These are phyloP conservation scores for Hyaloperonospora brassicae DNA, from an alignment of 352 stramenopile genomes.

Conservation along the genomic window DNA sequence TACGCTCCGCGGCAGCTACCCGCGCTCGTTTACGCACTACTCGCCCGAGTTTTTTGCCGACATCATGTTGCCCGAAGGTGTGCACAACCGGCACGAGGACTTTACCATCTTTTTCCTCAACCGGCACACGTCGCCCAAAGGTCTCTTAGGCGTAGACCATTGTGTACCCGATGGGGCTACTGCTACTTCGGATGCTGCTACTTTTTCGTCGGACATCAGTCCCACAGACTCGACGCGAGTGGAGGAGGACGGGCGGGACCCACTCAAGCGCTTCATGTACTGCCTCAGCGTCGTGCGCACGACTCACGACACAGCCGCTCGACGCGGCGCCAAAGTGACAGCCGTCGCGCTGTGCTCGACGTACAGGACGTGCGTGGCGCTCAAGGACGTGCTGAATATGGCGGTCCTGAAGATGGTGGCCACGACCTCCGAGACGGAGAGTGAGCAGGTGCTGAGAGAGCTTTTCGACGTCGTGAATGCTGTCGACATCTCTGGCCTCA, in stretches of 20 bases:
- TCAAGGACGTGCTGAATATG: slow-evolving; percentile 67
- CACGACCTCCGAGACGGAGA: slow-evolving; percentile 33
- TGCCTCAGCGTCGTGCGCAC: slow-evolving; percentile 83
- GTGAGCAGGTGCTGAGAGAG: slow-evolving; percentile 42
- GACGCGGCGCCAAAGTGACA: slow-evolving; percentile 73
- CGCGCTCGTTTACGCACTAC: slow-evolving; percentile 54
- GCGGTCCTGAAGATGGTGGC: slow-evolving; percentile 62
- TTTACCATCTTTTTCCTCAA: slow-evolving; percentile 87
- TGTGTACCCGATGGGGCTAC: too few species aligned
- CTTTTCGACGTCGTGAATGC: slow-evolving; percentile 69
- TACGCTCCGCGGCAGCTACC: slow-evolving; percentile 70
- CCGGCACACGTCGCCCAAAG: slow-evolving; percentile 22
- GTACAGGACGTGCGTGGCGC: slow-evolving; percentile 71
- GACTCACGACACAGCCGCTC: slow-evolving; percentile 60
- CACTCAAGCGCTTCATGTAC: slow-evolving; percentile 76
- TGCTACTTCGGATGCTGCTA: too few species aligned
- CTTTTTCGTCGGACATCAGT: not conserved
- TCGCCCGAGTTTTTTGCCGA: slow-evolving; percentile 86
- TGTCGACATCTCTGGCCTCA: slow-evolving; percentile 51
- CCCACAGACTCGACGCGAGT: not conserved
- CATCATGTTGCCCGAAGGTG: slow-evolving; percentile 81
- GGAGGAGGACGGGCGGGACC: slow-evolving; percentile 18
- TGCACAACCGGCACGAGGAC: slow-evolving; percentile 83
- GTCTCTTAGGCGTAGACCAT: too few species aligned
- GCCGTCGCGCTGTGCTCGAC: slow-evolving; percentile 75